Conservation (phyloP, 2,329 filamentous ascomycete genomes). For the Xylariaceae sp. region DNA sequence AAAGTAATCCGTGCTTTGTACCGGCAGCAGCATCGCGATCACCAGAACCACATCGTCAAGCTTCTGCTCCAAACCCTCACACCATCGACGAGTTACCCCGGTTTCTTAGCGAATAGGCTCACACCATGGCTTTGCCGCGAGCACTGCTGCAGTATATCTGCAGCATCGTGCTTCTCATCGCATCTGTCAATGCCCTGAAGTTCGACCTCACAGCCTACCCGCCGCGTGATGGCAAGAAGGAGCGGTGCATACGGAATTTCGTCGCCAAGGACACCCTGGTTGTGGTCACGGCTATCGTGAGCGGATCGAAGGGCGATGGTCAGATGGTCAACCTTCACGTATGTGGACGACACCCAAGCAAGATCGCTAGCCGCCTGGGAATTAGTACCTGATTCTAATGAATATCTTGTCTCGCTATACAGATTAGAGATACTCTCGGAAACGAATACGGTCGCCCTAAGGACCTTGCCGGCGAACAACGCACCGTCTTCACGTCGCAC, state of each 20-base stretch:
- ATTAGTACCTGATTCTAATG: conserved; percentile 1
- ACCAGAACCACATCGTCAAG: neutral
- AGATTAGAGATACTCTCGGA: conserved; percentile 93
- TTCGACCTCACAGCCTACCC: conserved; percentile 77
- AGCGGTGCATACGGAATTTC: conserved; percentile 95
- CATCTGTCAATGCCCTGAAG: conserved; percentile 67
- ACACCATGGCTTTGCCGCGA: conserved; percentile 44
- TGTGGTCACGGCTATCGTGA: conserved; percentile 85
- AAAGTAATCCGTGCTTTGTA: neutral
- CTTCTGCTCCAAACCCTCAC: neutral
- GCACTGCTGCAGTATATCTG: conserved; percentile 54
- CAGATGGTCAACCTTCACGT: conserved; percentile 94
- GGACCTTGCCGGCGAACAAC: conserved; percentile 85
- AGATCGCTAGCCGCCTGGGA: neutral
- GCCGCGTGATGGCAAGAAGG: conserved; percentile 55
- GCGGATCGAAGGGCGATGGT: conserved; percentile 84
- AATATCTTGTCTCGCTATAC: conserved; percentile 10
- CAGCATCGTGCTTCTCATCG: conserved; percentile 52
- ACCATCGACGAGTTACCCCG: neutral
- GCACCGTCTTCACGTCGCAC: conserved; percentile 90
- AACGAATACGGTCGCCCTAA: conserved; percentile 93
- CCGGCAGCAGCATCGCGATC: neutral
- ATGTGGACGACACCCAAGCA: conserved; percentile 30
- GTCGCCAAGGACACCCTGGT: conserved; percentile 87
- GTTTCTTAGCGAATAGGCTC: neutral